Evolutionary conservation across 2,329 filamentous ascomycete species (phyloP).

Genomic region (Colletotrichum filicis): DNA sequence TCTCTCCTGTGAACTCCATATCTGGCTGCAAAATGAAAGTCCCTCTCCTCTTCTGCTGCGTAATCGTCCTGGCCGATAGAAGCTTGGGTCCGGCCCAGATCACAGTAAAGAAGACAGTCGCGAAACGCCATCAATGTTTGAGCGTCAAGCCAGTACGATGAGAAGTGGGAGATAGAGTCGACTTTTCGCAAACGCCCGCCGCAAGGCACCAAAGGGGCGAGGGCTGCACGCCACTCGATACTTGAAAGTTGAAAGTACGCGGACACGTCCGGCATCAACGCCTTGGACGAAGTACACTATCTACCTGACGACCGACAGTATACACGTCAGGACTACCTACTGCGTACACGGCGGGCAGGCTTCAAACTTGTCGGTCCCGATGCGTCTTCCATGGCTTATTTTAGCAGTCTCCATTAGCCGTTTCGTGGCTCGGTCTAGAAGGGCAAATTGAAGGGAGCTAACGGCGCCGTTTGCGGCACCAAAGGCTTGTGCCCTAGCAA

Average conservation of each 20-base stretch:
- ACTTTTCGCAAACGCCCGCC: constrained; percentile 3
- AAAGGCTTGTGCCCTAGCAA: neutral
- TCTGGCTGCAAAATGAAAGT: neutral
- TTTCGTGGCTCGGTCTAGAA: constrained; percentile 2
- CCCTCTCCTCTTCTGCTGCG: neutral
- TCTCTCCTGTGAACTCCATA: neutral
- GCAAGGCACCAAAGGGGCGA: neutral
- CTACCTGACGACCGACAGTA: too few relatives aligned
- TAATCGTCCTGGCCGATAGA: neutral
- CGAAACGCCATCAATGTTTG: neutral
- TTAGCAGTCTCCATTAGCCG: constrained; percentile 6
- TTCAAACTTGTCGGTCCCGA: neutral
- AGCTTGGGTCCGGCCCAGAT: neutral
- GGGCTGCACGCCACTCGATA: neutral
- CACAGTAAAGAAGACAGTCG: constrained; percentile 1
- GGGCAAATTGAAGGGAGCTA: constrained; percentile 12
- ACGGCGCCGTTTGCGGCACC: neutral
- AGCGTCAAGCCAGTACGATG: neutral
- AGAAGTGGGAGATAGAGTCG: neutral
- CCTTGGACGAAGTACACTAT: neutral
- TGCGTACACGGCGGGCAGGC: neutral
- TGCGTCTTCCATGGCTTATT: constrained; percentile 2
- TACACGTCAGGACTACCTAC: neutral
- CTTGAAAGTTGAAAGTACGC: too few relatives aligned
- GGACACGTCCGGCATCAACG: neutral